These are phyloP conservation scores for Solanum acaule DNA, from an alignment of 257 asterid genomes.

Conservation along the genomic window DNA sequence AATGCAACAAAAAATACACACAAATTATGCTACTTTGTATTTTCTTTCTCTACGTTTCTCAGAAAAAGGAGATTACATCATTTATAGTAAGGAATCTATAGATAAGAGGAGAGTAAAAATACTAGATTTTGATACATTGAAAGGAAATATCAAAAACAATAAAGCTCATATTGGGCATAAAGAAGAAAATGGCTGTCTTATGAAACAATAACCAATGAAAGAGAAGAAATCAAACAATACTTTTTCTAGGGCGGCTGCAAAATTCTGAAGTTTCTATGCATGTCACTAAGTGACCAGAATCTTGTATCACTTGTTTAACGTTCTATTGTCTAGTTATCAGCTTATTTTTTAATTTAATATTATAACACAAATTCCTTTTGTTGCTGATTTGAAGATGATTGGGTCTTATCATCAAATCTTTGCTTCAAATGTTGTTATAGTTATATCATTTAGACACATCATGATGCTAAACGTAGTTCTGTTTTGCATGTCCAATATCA, in stretches of 20 bases:
- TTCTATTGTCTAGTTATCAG: no score
- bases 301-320: conserved; percentile 20
- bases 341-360: no score
- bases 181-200: conserved; percentile 27
- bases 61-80: neutral
- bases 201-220: conserved; percentile 11
- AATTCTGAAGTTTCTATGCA: conserved; percentile 50
- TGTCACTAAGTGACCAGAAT: conserved; percentile 42
- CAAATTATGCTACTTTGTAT: neutral
- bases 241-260: conserved; percentile 18
- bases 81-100: neutral
- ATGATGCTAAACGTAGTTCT: neutral
- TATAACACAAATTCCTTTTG: neutral
- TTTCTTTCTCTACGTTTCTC: neutral
- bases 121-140: no score
- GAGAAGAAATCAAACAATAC: conserved; percentile 11
- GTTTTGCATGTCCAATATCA: neutral
- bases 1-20: neutral
- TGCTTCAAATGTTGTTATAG: neutral
- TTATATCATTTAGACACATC: neutral
- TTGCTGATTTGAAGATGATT: neutral
- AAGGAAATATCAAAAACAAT: no score
- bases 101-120: neutral
- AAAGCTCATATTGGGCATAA: neutral
- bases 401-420: neutral